phyloP scores from a whole-genome alignment of 192 early-diverging fungal species.

The Umbelopsis sp. region DNA sequence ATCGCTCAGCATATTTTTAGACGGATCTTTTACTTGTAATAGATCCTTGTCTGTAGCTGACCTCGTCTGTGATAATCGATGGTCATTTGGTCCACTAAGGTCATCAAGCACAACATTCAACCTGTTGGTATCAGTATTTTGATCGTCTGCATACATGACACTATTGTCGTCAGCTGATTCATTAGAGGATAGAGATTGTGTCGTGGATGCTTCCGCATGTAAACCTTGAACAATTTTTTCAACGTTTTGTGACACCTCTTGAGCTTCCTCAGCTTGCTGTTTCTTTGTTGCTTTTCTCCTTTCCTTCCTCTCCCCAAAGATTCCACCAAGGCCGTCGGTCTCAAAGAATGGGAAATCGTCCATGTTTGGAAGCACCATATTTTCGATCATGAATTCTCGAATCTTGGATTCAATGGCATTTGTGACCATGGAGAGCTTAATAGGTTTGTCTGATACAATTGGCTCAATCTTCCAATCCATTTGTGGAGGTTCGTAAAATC shows the following conservation, averaged over 20 bases:
- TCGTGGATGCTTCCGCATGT: background rate
- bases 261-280: background rate
- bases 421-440: constrained; percentile 76
- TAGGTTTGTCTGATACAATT: constrained; percentile 82
- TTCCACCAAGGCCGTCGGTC: constrained; percentile 53
- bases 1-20: background rate
- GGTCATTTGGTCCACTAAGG: background rate
- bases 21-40: background rate
- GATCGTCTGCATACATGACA: background rate
- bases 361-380: constrained; percentile 86
- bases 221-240: constrained; percentile 10
- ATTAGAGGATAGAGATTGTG: background rate
- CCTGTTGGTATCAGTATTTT: background rate
- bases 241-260: background rate
- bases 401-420: constrained; percentile 86
- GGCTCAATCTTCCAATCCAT: constrained; percentile 76
- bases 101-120: background rate
- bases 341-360: constrained; percentile 84
- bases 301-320: constrained; percentile 49
- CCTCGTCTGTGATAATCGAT: background rate
- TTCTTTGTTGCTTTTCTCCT: background rate
- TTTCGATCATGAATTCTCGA: constrained; percentile 76
- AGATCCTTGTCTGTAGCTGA: constrained; percentile 2
- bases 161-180: background rate
- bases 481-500: constrained; percentile 77